A percentile compares a stretch with the other conserved stretches of the same genome.
Conservation (phyloP, 2,329 filamentous ascomycete genomes). For the Cordyceps tenuipes region DNA sequence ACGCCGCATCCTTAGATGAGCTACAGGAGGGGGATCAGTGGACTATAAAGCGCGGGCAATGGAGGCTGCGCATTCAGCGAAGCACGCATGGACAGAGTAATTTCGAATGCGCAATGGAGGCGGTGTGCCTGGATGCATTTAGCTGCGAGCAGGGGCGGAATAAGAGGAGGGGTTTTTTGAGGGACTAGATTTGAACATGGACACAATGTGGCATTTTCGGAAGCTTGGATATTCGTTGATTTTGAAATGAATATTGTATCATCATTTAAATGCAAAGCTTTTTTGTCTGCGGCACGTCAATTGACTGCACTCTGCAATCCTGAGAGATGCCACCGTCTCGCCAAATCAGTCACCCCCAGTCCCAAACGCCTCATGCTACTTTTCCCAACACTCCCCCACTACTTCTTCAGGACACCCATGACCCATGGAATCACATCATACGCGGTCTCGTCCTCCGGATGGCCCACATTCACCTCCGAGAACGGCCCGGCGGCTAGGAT, state of each 20-base stretch:
- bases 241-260: neutral
- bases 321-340: neutral
- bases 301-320: neutral
- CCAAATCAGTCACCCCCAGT: neutral
- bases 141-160: conserved; percentile 61
- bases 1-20: conserved; percentile 16
- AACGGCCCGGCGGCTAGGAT: conserved; percentile 43
- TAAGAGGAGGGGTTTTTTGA: conserved; percentile 53
- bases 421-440: conserved; percentile 39
- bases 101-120: conserved; percentile 64
- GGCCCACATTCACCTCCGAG: conserved; percentile 39
- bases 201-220: neutral
- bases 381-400: neutral
- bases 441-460: conserved; percentile 32
- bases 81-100: conserved; percentile 40
- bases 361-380: neutral
- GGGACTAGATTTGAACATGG: conserved; percentile 9
- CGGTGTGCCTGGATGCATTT: conserved; percentile 67
- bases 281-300: neutral
- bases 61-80: conserved; percentile 59
- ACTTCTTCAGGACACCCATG: conserved; percentile 46
- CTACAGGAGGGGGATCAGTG: conserved; percentile 33
- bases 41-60: conserved; percentile 61
- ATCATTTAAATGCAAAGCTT: neutral
- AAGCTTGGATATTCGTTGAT: neutral